Evolutionary conservation across 2,329 filamentous ascomycete species (phyloP).

Genomic region (Zasmidium citrigriseum): DNA sequence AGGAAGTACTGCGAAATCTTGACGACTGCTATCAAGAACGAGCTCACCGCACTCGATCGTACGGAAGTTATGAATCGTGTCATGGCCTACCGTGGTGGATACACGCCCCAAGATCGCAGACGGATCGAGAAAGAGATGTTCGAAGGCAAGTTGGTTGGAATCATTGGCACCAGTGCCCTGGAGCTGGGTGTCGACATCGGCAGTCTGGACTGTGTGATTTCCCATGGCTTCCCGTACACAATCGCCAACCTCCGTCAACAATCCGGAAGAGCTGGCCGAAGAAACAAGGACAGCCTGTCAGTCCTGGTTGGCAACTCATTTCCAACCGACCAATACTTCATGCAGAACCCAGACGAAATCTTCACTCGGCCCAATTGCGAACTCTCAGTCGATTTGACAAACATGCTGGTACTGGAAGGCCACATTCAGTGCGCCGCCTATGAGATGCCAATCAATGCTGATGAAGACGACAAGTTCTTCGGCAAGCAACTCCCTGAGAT

Average conservation of each 20-base stretch:
- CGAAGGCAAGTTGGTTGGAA: constrained; percentile 86
- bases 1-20: constrained; percentile 86
- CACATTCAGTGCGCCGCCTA: constrained; percentile 94
- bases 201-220: constrained; percentile 88
- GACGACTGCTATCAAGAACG: constrained; percentile 74
- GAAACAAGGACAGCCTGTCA: constrained; percentile 91
- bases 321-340: constrained; percentile 91
- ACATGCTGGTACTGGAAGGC: constrained; percentile 87
- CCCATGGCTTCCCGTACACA: constrained; percentile 91
- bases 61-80: constrained; percentile 75
- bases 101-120: constrained; percentile 86
- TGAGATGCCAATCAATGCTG: constrained; percentile 87
- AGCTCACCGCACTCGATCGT: constrained; percentile 72
- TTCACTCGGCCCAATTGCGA: constrained; percentile 89
- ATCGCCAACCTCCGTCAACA: constrained; percentile 95
- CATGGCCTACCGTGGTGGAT: constrained; percentile 94
- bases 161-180: constrained; percentile 89
- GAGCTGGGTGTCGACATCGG: constrained; percentile 96
- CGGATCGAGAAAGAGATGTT: constrained; percentile 96
- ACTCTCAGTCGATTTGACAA: constrained; percentile 87
- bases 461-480: constrained; percentile 77
- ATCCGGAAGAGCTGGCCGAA: constrained; percentile 84
- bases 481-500: constrained; percentile 70
- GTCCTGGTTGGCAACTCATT: constrained; percentile 88
- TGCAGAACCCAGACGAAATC: constrained; percentile 92